phyloP scores from a whole-genome alignment of 2,329 filamentous ascomycete species.

The Diatrype stigma region DNA sequence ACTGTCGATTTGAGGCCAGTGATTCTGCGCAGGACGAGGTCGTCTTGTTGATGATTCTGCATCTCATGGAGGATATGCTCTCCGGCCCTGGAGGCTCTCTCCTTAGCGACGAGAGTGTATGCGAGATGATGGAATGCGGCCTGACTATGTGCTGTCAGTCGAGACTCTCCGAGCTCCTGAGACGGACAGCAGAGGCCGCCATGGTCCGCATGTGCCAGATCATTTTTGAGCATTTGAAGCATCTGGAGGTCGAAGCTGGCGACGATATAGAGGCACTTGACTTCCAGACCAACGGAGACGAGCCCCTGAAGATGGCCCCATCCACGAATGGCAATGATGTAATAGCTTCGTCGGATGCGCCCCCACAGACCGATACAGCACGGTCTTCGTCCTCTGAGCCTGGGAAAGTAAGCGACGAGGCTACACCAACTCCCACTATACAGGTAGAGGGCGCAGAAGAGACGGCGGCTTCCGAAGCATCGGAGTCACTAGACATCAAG shows the following conservation, averaged over 20 bases:
- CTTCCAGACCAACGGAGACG: conserved; percentile 62
- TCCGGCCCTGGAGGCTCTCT: conserved; percentile 88
- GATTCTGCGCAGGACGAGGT: conserved; percentile 94
- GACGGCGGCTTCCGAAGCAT: conserved; percentile 11
- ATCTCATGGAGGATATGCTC: conserved; percentile 98
- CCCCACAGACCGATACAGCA: conserved; percentile 30
- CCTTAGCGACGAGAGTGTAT: conserved; percentile 96
- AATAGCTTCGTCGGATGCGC: conserved; percentile 47
- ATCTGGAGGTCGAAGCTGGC: conserved; percentile 72
- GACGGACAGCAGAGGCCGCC: conserved; percentile 87
- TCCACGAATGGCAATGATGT: conserved; percentile 62
- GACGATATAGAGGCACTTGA: conserved; percentile 64
- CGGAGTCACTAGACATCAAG: conserved; percentile 54
- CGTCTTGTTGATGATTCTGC: conserved; percentile 87
- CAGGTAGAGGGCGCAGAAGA: conserved; percentile 18
- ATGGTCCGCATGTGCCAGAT: conserved; percentile 99
- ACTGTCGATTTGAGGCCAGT: conserved; percentile 95
- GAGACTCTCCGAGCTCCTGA: conserved; percentile 82
- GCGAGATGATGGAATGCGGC: conserved; percentile 98
- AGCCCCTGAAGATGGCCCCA: conserved; percentile 80
- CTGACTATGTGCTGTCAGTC: conserved; percentile 95
- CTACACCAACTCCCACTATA: conserved; percentile 20
- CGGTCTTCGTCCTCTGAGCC: conserved; percentile 38
- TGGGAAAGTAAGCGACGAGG: conserved; percentile 30
- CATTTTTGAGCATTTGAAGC: conserved; percentile 90